Evolutionary conservation across 2,329 filamentous ascomycete genomes (phyloP).

Genomic region (Fusarium papillatum): DNA sequence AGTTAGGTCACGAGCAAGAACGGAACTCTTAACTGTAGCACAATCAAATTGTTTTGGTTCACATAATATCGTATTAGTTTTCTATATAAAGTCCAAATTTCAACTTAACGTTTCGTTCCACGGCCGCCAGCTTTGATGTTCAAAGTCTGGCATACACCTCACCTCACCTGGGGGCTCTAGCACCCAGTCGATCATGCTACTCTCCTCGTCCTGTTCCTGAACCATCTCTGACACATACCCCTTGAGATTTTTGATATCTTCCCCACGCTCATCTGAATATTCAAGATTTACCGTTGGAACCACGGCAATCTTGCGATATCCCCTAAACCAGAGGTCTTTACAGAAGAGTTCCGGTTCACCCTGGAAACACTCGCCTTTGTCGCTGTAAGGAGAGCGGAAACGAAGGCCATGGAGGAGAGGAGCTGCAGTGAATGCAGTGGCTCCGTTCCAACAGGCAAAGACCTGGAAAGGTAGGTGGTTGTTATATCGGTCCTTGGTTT

Average conservation of each 20-base stretch:
- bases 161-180: constrained; percentile 59
- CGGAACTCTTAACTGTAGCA: neutral
- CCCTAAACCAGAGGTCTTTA: constrained; percentile 68
- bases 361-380: constrained; percentile 61
- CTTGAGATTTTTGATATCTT: constrained; percentile 62
- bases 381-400: constrained; percentile 55
- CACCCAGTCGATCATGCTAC: constrained; percentile 57
- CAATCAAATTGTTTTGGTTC: neutral
- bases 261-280: constrained; percentile 61
- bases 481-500: constrained; percentile 49
- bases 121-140: constrained; percentile 55
- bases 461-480: constrained; percentile 67
- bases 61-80: neutral
- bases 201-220: constrained; percentile 39
- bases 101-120: constrained; percentile 48
- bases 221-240: constrained; percentile 60
- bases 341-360: constrained; percentile 69
- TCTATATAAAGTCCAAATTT: neutral
- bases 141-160: constrained; percentile 61
- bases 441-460: constrained; percentile 73
- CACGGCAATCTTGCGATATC: constrained; percentile 66
- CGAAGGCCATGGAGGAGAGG: constrained; percentile 57
- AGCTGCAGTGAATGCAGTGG: constrained; percentile 62
- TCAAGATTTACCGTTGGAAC: constrained; percentile 69
- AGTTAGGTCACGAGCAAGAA: neutral